Evolutionary conservation across 805 yeast species (phyloP).

Genomic region (Saturnispora hagleri): DNA sequence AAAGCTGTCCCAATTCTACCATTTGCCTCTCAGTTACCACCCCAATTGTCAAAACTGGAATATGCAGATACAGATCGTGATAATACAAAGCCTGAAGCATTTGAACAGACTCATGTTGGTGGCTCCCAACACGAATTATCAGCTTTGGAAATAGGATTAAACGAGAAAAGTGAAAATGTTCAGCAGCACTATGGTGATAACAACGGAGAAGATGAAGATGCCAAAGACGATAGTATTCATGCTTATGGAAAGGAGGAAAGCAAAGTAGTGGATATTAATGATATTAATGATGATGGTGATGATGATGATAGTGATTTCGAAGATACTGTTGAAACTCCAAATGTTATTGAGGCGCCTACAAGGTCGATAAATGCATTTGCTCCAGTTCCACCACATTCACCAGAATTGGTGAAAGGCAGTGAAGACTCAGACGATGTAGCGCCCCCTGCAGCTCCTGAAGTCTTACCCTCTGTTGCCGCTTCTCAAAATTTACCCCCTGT

Average conservation of each 20-base stretch:
- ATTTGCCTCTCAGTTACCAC: constrained; percentile 27
- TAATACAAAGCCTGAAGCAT: constrained; percentile 1
- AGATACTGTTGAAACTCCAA: neutral
- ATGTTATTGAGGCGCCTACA: neutral
- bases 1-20: constrained; percentile 48
- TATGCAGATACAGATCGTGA: constrained; percentile 3
- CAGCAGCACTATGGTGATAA: neutral
- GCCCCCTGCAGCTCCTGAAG: too few relatives aligned
- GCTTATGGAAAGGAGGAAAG: neutral
- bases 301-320: neutral
- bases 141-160: neutral
- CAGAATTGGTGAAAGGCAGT: neutral
- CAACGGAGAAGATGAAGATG: neutral
- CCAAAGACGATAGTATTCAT: neutral
- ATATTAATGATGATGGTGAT: neutral
- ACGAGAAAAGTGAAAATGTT: neutral
- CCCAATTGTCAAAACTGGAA: neutral
- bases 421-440: neutral
- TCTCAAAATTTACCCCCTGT: neutral
- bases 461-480: too few relatives aligned
- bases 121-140: neutral
- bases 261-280: neutral
- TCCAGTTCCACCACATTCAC: neutral
- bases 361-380: neutral
- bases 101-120: constrained; percentile 16